A percentile compares a stretch with the other conserved stretches of the same genome.
phyloP scores from a whole-genome alignment of 768 basidiomycete genomes.

The Pluteus cervinus region DNA sequence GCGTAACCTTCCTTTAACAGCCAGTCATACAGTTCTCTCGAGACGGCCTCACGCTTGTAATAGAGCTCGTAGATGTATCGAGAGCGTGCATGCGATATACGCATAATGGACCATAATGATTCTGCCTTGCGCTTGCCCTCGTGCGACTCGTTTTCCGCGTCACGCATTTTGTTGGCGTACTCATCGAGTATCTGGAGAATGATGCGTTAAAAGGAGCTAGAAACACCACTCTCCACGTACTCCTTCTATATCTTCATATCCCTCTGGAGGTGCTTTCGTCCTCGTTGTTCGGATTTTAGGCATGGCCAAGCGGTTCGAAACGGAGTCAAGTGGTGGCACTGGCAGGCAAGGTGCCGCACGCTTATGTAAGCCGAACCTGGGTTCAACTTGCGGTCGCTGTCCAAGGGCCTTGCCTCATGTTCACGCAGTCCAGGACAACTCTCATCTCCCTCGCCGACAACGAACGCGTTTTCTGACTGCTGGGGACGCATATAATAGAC shows the following conservation, averaged over 20 bases:
- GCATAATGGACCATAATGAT: conserved; percentile 97
- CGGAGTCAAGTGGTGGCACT: neutral
- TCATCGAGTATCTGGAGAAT: conserved; percentile 82
- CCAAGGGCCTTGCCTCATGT: no score
- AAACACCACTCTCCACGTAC: no score
- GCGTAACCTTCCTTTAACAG: conserved; percentile 95
- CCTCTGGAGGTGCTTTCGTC: conserved; percentile 93
- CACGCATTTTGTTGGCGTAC: conserved; percentile 98
- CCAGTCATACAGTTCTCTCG: conserved; percentile 94
- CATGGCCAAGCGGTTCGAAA: no score
- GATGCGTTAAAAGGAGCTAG: neutral
- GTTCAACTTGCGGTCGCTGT: no score
- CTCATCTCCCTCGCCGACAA: no score
- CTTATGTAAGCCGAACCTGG: no score
- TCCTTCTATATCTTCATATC: conserved; percentile 88
- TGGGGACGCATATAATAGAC: no score
- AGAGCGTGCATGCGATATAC: conserved; percentile 93
- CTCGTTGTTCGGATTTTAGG: conserved; percentile 90
- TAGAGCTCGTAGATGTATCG: conserved; percentile 97
- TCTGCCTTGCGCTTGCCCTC: conserved; percentile 96
- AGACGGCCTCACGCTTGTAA: conserved; percentile 96
- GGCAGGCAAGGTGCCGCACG: no score
- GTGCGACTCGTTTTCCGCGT: conserved; percentile 97
- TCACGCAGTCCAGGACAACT: no score
- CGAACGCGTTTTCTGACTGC: no score